Evolutionary conservation across 116 monocot species (phyloP).

Genomic region (Papilionanthe hybrid): DNA sequence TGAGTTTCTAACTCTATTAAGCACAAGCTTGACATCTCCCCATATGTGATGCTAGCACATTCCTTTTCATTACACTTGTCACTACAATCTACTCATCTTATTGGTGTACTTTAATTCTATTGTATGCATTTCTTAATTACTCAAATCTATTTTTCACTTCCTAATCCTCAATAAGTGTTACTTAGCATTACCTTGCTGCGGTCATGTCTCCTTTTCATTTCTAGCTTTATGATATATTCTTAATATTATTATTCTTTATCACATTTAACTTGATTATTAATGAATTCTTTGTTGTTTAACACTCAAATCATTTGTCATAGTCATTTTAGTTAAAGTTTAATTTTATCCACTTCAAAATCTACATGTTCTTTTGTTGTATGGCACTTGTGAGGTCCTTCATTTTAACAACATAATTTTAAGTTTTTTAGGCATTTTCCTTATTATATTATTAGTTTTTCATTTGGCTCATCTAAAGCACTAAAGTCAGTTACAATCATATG

Average conservation of each 20-base stretch:
- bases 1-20: neutral
- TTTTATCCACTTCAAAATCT: neutral
- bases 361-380: neutral
- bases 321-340: neutral
- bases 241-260: neutral
- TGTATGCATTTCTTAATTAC: neutral
- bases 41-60: neutral
- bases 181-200: neutral
- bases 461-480: too few species aligned
- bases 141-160: neutral
- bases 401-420: neutral
- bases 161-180: neutral
- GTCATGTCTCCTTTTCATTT: conserved; percentile 1
- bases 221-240: neutral
- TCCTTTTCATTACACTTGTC: neutral
- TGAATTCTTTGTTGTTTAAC: neutral
- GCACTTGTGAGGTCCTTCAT: neutral
- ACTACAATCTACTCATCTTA: neutral
- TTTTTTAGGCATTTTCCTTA: neutral
- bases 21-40: neutral
- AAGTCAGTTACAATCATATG: too few species aligned
- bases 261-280: neutral
- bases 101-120: neutral
- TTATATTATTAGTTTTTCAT: too few species aligned
- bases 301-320: neutral